A percentile compares a stretch with the other conserved stretches of the same genome.
phyloP scores from a whole-genome alignment of 2,329 filamentous ascomycete genomes.

The Fusarium tricinctum region DNA sequence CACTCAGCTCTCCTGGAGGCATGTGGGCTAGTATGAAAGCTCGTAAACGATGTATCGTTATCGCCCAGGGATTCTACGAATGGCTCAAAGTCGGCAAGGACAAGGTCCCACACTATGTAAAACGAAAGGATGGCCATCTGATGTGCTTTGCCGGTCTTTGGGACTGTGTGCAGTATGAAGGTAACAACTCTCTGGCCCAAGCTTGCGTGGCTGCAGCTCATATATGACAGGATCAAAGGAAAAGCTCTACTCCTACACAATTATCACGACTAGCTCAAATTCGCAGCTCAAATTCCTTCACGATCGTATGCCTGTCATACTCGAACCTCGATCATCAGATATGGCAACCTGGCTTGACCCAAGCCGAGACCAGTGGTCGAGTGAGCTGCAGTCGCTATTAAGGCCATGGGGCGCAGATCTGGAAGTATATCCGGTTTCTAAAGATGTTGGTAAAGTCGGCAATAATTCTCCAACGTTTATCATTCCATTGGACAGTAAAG shows the following conservation, averaged over 20 bases:
- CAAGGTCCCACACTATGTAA: constrained; percentile 87
- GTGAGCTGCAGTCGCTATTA: constrained; percentile 82
- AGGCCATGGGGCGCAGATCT: constrained; percentile 83
- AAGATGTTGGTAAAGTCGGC: constrained; percentile 93
- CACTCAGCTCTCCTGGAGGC: constrained; percentile 78
- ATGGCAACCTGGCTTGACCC: constrained; percentile 86
- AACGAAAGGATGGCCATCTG: constrained; percentile 82
- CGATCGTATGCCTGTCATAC: constrained; percentile 94
- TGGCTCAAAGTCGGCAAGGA: constrained; percentile 88
- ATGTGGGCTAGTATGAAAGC: constrained; percentile 96
- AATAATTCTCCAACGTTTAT: constrained; percentile 90
- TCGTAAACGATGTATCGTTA: constrained; percentile 86
- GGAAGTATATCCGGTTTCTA: constrained; percentile 86
- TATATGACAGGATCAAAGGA: constrained; percentile 59
- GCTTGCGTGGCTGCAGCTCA: neutral
- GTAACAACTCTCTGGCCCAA: constrained; percentile 56
- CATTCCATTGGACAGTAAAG: constrained; percentile 83
- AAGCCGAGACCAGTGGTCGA: constrained; percentile 76
- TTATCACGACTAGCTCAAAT: constrained; percentile 93
- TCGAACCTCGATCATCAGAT: constrained; percentile 80
- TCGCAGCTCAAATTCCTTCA: constrained; percentile 88
- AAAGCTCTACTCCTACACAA: constrained; percentile 88
- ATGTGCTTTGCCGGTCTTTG: constrained; percentile 94
- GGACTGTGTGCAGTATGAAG: constrained; percentile 88
- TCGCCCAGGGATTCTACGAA: constrained; percentile 96